Evolutionary conservation across 2,329 filamentous ascomycete genomes (phyloP), one percentile per base, ranked within the genome.

Genomic region (Pyricularia grisea): DNA sequence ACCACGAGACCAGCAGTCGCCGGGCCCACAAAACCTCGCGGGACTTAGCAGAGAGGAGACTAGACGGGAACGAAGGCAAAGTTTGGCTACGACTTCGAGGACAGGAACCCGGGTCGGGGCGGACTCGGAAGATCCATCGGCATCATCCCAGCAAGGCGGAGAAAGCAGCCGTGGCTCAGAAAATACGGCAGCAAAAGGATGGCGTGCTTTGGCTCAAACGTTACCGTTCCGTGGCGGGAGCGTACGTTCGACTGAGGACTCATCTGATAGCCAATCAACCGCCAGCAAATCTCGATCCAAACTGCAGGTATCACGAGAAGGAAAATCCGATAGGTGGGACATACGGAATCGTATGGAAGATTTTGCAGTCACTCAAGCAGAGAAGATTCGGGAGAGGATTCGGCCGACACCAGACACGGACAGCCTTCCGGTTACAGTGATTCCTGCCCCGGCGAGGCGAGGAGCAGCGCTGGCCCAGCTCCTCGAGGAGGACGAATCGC

Each of bases 351-450:
- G 86, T 17, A 74, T 90, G 1, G 88, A 90, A 70, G 84, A 88
- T 66, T 89, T 89, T 72, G 86, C 87, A 0, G 85, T 81, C 1
- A 83, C 81, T 9, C 87, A 89, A 71, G 88, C 87, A 0, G 87
- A 90, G 71, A 85, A 81, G 74, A 76, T 89, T 6, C 80, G 86
- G 11, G 87, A 89, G 68, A 83, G 80, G 69, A 81, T 88, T 65
- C 80, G 84, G 12, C 83, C 86, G 11, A 83, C 82, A 0, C 81
- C 83, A 0, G 83, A 86, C 72, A 86, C 83, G 1, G 84, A 84
- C 25, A 83, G 82, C 70, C 77, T 90, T 23, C 86, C 87, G 1
- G 82, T 87, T 1, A 87, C 81, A 23, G 83, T 88, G 9, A 88
- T 90, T 17, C 87, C 88, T 2, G 87, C 88, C 0, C 88, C 88